Evolutionary conservation across 2,329 filamentous ascomycete species (phyloP).

Genomic region (Phaeosphaeriaceae sp.): DNA sequence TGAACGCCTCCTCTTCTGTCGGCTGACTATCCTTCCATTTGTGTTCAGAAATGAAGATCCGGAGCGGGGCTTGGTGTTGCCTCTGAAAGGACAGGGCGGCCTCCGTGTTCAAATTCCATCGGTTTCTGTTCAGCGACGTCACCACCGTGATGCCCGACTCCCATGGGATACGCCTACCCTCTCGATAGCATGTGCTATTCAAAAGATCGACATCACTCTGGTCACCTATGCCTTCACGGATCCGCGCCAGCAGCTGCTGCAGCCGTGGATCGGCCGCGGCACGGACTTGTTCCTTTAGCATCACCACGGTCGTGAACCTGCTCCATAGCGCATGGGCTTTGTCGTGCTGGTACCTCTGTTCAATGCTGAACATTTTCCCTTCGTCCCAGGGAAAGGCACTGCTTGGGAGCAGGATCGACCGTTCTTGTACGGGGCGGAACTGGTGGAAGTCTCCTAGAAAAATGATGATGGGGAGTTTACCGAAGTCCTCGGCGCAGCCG

Average conservation of each 20-base stretch:
- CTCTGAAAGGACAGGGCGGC: too few relatives aligned
- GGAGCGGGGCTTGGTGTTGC: too few relatives aligned
- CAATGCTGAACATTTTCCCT: too few relatives aligned
- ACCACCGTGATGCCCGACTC: conserved; percentile 5
- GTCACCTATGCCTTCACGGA: conserved; percentile 1
- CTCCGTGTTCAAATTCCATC: conserved; percentile 6
- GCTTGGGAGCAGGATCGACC: too few relatives aligned
- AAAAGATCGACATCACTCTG: background rate
- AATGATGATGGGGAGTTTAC: too few relatives aligned
- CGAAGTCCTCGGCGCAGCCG: too few relatives aligned
- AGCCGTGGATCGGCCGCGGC: background rate
- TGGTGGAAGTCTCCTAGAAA: too few relatives aligned
- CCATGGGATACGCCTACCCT: conserved; percentile 7
- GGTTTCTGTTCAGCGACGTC: conserved; percentile 8
- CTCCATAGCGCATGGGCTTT: conserved; percentile 8
- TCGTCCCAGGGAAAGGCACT: too few relatives aligned
- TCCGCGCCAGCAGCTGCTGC: background rate
- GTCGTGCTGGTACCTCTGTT: conserved; percentile 6
- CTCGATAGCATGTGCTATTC: conserved; percentile 1
- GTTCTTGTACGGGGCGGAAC: too few relatives aligned
- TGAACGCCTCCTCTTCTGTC: too few relatives aligned
- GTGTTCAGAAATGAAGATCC: too few relatives aligned
- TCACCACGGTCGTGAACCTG: conserved; percentile 4
- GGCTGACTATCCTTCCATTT: too few relatives aligned
- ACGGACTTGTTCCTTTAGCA: background rate